A percentile compares a stretch with the other conserved stretches of the same genome.
phyloP scores from a whole-genome alignment of 2,329 filamentous ascomycete species.

The Fusarium setosum region DNA sequence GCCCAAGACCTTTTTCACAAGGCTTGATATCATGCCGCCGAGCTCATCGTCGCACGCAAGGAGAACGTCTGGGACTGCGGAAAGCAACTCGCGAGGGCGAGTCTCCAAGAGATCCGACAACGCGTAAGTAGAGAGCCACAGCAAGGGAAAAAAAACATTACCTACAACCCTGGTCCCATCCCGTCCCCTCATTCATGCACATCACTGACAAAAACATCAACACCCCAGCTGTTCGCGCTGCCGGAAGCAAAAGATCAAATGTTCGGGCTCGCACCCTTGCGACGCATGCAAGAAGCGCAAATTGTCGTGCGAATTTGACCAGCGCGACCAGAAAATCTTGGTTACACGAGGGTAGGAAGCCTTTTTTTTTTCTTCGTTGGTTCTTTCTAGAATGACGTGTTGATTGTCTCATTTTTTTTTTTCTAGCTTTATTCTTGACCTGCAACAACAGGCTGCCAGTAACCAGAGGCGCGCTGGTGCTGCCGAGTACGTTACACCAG shows the following conservation, averaged over 20 bases:
- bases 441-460: slow-evolving; percentile 44
- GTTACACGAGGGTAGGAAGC: slow-evolving; percentile 61
- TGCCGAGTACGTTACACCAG: slow-evolving; percentile 36
- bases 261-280: slow-evolving; percentile 47
- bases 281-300: slow-evolving; percentile 48
- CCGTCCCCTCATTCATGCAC: background rate
- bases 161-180: background rate
- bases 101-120: slow-evolving; percentile 42
- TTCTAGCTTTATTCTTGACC: slow-evolving; percentile 49
- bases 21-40: slow-evolving; percentile 27
- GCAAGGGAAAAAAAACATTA: background rate
- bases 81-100: slow-evolving; percentile 23
- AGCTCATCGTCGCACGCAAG: slow-evolving; percentile 28
- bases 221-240: slow-evolving; percentile 42
- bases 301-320: slow-evolving; percentile 49
- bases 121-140: slow-evolving; percentile 24
- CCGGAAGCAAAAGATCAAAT: slow-evolving; percentile 50
- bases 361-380: slow-evolving; percentile 2
- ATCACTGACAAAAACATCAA: background rate
- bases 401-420: background rate
- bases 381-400: slow-evolving; percentile 15
- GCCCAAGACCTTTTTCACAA: background rate
- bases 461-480: slow-evolving; percentile 15
- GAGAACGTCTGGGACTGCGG: slow-evolving; percentile 24
- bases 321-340: slow-evolving; percentile 60